Evolutionary conservation across 768 basidiomycete species (phyloP), one percentile per base, ranked within the genome.

Genomic region (Boletus speciosus): DNA sequence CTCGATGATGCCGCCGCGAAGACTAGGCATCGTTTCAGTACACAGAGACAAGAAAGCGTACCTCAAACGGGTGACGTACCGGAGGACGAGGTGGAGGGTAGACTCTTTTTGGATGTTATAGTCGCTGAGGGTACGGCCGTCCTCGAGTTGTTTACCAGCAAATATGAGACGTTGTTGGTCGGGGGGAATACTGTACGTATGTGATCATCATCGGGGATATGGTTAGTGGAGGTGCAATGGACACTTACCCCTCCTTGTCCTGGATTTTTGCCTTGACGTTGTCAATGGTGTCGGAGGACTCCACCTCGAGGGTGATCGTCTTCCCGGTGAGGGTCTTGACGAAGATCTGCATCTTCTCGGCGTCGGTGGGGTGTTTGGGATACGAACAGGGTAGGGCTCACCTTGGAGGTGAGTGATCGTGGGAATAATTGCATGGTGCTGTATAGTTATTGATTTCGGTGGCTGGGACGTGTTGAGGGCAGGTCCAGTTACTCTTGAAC

Each of bases 21-120:
- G 59, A 55, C 64, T 67, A 14, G 34, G 49, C 2, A 15, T 2
- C 7, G 6, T 16, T 32, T 63, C 15, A 63, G 40, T 31, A 31
- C 34, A 14, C n/a, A 15, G 5, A 21, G 15, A 32, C 10, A 35
- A 21, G 12, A 31, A 29, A 11, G 29, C 31, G 14, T 19, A n/a
- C 9, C 35, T 7, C n/a, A 19, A 10, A 9, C 15, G 16, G 6
- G 15, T 38, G 29, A 66, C 85, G 68, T 57, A 90, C 90, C 93
- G 92, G 73, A 96, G 92, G 62, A 98, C 94, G 65, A 98, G 80
- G 77, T 98, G 95, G 62, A 98, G 90, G 27, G 95, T 98, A 21
- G 93, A 95, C 75, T 98, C 95, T 77, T 95, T 94, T 78, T 95
- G 93, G 69, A 96, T 97, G 79, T 96, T 96, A 81, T 96, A 98